Evolutionary conservation across 345 rosid genomes (phyloP).

Genomic region (Camelina neglecta): DNA sequence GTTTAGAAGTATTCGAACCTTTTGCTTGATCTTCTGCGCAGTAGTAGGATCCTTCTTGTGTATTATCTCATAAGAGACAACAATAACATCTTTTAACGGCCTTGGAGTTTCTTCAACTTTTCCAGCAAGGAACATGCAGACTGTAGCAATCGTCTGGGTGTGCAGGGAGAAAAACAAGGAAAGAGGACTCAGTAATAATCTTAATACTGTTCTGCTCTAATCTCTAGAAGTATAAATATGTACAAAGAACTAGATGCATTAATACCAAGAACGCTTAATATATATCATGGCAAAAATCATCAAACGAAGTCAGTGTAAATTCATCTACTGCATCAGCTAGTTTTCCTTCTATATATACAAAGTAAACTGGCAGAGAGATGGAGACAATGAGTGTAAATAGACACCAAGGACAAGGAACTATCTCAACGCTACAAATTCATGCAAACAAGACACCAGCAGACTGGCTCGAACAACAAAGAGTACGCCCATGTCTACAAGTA

Average conservation of each 20-base stretch:
- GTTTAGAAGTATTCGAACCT: slow-evolving; percentile 54
- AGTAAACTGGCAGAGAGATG: slow-evolving; percentile 12
- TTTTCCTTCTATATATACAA: neutral
- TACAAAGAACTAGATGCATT: slow-evolving; percentile 9
- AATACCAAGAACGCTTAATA: slow-evolving; percentile 17
- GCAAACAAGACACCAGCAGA: slow-evolving; percentile 19
- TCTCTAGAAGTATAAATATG: neutral
- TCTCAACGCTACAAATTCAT: neutral
- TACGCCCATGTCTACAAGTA: neutral
- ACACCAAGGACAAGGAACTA: slow-evolving; percentile 13
- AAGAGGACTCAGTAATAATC: slow-evolving; percentile 25
- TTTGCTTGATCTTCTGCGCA: slow-evolving; percentile 87
- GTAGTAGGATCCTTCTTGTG: slow-evolving; percentile 90
- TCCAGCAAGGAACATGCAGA: slow-evolving; percentile 98
- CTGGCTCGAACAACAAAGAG: slow-evolving; percentile 14
- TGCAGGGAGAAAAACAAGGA: slow-evolving; percentile 21
- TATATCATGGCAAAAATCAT: slow-evolving; percentile 24
- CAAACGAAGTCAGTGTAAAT: slow-evolving; percentile 9
- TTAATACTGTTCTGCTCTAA: slow-evolving; percentile 2
- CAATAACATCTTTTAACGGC: slow-evolving; percentile 88
- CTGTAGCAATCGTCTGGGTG: slow-evolving; percentile 84
- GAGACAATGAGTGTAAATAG: neutral
- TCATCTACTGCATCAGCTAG: slow-evolving; percentile 20
- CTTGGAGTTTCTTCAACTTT: slow-evolving; percentile 99
- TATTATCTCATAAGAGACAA: slow-evolving; percentile 92